Conservation (phyloP, 116 monocot genomes). For the Thalassia testudinum region DNA sequence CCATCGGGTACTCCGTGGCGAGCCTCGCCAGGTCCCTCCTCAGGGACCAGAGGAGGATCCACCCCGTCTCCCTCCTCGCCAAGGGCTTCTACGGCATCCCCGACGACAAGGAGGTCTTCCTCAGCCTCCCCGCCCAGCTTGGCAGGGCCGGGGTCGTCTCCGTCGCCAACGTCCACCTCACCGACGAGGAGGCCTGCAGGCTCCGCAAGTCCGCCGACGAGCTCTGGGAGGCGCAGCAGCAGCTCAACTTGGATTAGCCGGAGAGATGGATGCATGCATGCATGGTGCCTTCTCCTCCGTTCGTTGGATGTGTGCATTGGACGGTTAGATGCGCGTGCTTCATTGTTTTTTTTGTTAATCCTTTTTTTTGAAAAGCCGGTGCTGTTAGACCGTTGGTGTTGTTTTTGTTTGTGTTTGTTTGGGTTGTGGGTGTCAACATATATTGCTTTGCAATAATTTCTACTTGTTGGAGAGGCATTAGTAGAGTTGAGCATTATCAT, state of each 20-base stretch:
- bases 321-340: too few relatives aligned
- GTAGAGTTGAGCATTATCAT: too few relatives aligned
- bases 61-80: slow-evolving; percentile 78
- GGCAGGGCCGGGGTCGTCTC: slow-evolving; percentile 45
- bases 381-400: too few relatives aligned
- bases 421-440: too few relatives aligned
- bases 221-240: slow-evolving; percentile 42
- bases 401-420: too few relatives aligned
- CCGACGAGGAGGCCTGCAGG: slow-evolving; percentile 37
- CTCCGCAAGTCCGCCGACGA: slow-evolving; percentile 45
- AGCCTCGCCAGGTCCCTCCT: slow-evolving; percentile 61
- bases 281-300: too few relatives aligned
- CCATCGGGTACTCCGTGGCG: slow-evolving; percentile 85
- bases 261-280: too few relatives aligned
- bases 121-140: slow-evolving; percentile 78
- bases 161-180: slow-evolving; percentile 45
- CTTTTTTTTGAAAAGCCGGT: too few relatives aligned
- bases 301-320: too few relatives aligned
- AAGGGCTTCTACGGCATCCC: slow-evolving; percentile 65
- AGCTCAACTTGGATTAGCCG: background rate
- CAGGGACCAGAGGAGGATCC: slow-evolving; percentile 67
- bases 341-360: too few relatives aligned
- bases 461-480: too few relatives aligned
- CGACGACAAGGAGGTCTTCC: slow-evolving; percentile 54
- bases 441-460: too few relatives aligned